phyloP scores from a whole-genome alignment of 1,139 yeast genomes.

The Yamadazyma kanchanaburiensis region DNA sequence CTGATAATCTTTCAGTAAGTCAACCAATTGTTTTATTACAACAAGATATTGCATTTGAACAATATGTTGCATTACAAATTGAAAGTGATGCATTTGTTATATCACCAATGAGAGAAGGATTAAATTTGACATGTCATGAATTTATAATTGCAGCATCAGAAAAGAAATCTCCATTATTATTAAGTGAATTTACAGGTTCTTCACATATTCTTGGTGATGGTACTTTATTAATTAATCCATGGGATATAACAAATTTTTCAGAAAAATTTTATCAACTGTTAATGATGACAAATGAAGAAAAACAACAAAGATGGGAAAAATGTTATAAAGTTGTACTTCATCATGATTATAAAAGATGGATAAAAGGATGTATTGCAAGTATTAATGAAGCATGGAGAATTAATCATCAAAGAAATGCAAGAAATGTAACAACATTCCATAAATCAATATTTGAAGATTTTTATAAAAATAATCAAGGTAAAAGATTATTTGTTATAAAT shows the following conservation, averaged over 20 bases:
- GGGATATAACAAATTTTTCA: constrained; percentile 73
- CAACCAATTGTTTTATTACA: constrained; percentile 87
- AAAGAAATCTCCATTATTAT: constrained; percentile 74
- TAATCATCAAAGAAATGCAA: constrained; percentile 34
- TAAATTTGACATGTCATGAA: constrained; percentile 95
- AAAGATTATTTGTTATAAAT: constrained; percentile 54
- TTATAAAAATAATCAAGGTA: constrained; percentile 33
- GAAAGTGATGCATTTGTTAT: constrained; percentile 90
- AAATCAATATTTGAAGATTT: constrained; percentile 32
- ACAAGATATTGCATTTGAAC: constrained; percentile 85
- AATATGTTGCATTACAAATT: constrained; percentile 77
- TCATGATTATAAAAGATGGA: constrained; percentile 79
- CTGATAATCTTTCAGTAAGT: constrained; percentile 68
- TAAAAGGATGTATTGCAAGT: constrained; percentile 50
- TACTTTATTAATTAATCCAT: constrained; percentile 82
- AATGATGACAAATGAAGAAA: constrained; percentile 60
- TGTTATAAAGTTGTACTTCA: constrained; percentile 57
- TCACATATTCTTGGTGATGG: constrained; percentile 69
- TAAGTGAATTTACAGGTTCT: constrained; percentile 94
- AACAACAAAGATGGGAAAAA: constrained; percentile 56
- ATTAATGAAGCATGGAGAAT: constrained; percentile 64
- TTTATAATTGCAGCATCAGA: constrained; percentile 74
- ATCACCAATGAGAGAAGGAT: constrained; percentile 91
- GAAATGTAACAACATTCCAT: constrained; percentile 24
- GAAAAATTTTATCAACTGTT: constrained; percentile 59